These are phyloP conservation scores for Capillidium rhysosporum DNA, from an alignment of 371 early-diverging fungal species.

Conservation along the genomic window DNA sequence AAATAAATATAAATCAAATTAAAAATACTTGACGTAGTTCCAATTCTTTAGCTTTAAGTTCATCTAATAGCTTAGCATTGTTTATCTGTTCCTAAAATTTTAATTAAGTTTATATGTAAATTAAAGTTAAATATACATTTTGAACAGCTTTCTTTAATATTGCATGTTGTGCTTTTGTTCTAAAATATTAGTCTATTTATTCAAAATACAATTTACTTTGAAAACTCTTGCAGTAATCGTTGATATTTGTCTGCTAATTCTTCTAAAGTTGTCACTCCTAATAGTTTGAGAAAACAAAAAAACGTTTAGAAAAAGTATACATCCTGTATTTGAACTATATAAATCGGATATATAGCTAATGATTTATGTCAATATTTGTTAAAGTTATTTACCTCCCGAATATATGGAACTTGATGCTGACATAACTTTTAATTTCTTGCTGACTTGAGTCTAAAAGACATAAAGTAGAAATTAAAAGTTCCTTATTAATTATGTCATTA, in stretches of 20 bases:
- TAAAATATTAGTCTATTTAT: constrained; percentile 2
- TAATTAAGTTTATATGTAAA: neutral
- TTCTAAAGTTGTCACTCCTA: constrained; percentile 11
- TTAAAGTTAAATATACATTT: constrained; percentile 16
- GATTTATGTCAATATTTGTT: too few relatives aligned
- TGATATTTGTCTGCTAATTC: constrained; percentile 34
- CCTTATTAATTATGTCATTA: too few relatives aligned
- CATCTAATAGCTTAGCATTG: constrained; percentile 24
- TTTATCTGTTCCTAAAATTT: constrained; percentile 27
- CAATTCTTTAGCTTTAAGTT: constrained; percentile 35
- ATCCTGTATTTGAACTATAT: too few relatives aligned
- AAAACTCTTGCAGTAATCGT: constrained; percentile 31
- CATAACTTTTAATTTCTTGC: neutral
- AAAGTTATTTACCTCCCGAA: neutral
- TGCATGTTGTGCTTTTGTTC: constrained; percentile 35
- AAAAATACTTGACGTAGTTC: constrained; percentile 26
- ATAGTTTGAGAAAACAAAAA: neutral
- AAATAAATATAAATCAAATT: neutral
- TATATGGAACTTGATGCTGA: neutral
- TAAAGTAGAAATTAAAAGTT: too few relatives aligned
- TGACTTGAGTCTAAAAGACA: too few relatives aligned
- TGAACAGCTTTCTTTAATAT: constrained; percentile 34
- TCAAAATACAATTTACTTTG: constrained; percentile 18
- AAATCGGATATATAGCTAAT: too few relatives aligned
- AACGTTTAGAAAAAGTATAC: neutral